Conservation (phyloP, 768 basidiomycete genomes). For the Clitopilus passeckerianus region DNA sequence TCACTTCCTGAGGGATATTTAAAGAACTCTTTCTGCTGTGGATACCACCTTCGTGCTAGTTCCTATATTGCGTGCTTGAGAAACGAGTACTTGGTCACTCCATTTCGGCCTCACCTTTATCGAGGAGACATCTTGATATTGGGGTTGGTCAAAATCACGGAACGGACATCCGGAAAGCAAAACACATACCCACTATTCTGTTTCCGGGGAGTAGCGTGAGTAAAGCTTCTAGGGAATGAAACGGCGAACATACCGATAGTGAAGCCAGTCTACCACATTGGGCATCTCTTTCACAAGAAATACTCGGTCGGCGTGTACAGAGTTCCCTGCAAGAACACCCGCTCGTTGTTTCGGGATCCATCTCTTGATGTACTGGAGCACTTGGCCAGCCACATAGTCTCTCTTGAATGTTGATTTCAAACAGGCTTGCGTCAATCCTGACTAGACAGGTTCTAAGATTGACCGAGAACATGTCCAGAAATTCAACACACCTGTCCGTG, state of each 20-base stretch:
- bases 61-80: conserved; percentile 40
- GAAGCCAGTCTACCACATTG: conserved; percentile 70
- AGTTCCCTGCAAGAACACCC: conserved; percentile 81
- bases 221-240: no score
- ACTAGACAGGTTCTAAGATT: conserved; percentile 32
- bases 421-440: conserved; percentile 80
- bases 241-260: conserved; percentile 55
- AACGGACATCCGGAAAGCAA: not conserved
- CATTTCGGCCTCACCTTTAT: conserved; percentile 49
- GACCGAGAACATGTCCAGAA: not conserved
- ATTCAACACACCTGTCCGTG: conserved; percentile 58
- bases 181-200: conserved; percentile 60
- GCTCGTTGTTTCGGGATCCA: conserved; percentile 69
- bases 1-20: conserved; percentile 24
- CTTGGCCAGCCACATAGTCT: conserved; percentile 51
- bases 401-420: conserved; percentile 62
- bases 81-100: no score
- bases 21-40: conserved; percentile 25
- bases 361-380: conserved; percentile 75
- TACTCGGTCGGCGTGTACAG: conserved; percentile 75
- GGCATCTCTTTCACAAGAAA: conserved; percentile 82
- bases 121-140: conserved; percentile 70
- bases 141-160: not conserved
- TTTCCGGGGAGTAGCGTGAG: not conserved
- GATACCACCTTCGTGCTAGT: conserved; percentile 71